phyloP scores from a whole-genome alignment of 345 rosid genomes.

The Eucalyptus regnans region DNA sequence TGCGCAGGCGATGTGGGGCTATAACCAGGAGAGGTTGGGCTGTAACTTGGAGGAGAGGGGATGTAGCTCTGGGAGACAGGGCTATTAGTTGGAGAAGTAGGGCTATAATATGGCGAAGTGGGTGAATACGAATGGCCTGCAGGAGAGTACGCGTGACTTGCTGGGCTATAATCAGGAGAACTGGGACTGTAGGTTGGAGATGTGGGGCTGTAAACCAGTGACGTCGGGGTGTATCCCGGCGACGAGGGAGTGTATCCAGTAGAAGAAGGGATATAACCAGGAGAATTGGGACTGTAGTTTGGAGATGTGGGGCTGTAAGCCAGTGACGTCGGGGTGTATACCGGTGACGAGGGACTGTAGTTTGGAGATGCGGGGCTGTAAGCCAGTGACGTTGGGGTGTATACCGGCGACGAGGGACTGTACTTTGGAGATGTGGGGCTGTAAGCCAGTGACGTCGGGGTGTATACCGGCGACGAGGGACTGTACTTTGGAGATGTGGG shows the following conservation, averaged over 20 bases:
- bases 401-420: conserved; percentile 74
- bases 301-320: conserved; percentile 19
- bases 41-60: conserved; percentile 70
- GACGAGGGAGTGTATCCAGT: conserved; percentile 74
- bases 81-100: conserved; percentile 63
- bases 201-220: conserved; percentile 36
- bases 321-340: conserved; percentile 50
- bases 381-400: conserved; percentile 36
- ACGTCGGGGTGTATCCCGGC: conserved; percentile 59
- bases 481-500: conserved; percentile 78
- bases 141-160: conserved; percentile 66
- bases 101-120: conserved; percentile 30
- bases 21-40: conserved; percentile 61
- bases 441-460: conserved; percentile 66
- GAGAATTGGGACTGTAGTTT: conserved; percentile 68
- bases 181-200: conserved; percentile 70
- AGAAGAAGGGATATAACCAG: conserved; percentile 74
- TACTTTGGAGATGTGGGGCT: conserved; percentile 77
- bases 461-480: conserved; percentile 61
- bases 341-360: conserved; percentile 58
- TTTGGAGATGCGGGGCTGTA: conserved; percentile 76
- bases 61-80: conserved; percentile 70
- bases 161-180: conserved; percentile 67
- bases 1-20: conserved; percentile 67
- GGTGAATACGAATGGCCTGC: conserved; percentile 34